phyloP scores from a whole-genome alignment of 768 basidiomycete genomes.

The Naganishia kalamii region DNA sequence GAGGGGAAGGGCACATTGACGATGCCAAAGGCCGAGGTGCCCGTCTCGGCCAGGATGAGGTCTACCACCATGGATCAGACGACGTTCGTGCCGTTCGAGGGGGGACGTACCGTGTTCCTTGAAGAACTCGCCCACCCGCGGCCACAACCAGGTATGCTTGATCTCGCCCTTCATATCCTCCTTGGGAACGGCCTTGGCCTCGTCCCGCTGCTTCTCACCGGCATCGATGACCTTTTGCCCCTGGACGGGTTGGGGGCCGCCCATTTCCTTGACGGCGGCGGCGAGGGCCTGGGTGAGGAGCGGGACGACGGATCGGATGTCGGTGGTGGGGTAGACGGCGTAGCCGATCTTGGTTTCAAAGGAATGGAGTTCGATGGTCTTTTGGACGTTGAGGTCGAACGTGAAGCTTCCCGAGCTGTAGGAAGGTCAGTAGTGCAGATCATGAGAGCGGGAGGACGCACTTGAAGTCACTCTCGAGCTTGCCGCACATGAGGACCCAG shows the following conservation, averaged over 20 bases:
- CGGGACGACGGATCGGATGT: conserved; percentile 44
- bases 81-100: neutral
- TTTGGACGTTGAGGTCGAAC: conserved; percentile 40
- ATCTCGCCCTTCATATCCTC: conserved; percentile 50
- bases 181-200: conserved; percentile 23
- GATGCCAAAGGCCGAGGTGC: conserved; percentile 79
- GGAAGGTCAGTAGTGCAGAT: neutral
- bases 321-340: conserved; percentile 42
- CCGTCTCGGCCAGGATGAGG: conserved; percentile 82
- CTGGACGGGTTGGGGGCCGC: conserved; percentile 11
- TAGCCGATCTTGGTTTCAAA: conserved; percentile 43
- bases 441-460: conserved; percentile 19
- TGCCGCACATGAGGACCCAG: conserved; percentile 44
- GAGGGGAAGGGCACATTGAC: conserved; percentile 71
- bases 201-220: conserved; percentile 28
- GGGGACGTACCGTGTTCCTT: conserved; percentile 12
- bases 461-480: conserved; percentile 46
- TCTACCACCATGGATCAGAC: conserved; percentile 32
- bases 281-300: conserved; percentile 37
- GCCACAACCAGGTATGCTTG: conserved; percentile 79
- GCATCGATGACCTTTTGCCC: conserved; percentile 31
- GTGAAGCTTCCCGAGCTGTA: conserved; percentile 45
- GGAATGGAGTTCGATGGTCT: conserved; percentile 44
- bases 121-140: conserved; percentile 67
- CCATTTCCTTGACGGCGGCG: conserved; percentile 25